Conservation (phyloP, 2,329 filamentous ascomycete species). For the Helotiales sp. region DNA sequence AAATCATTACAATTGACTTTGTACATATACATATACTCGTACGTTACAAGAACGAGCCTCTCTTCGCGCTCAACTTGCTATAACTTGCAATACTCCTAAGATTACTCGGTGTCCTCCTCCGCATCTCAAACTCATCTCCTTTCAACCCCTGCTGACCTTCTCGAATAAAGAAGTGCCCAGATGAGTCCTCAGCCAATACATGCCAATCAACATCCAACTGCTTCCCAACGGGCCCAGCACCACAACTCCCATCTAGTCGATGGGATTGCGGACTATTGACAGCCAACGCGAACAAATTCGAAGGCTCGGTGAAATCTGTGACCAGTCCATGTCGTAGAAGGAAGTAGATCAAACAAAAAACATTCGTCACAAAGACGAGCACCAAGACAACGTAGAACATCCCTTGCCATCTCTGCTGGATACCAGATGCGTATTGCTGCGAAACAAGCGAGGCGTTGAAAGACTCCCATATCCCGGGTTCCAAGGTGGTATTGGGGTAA, state of each 20-base stretch:
- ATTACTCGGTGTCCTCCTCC: slow-evolving; percentile 6
- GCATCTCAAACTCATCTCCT: slow-evolving; percentile 14
- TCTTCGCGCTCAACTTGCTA: slow-evolving; percentile 24
- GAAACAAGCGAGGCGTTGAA: slow-evolving; percentile 66
- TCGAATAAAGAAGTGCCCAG: slow-evolving; percentile 54
- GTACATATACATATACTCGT: slow-evolving; percentile 1
- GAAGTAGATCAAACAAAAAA: slow-evolving; percentile 64
- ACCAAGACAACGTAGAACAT: slow-evolving; percentile 68
- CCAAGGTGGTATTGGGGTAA: slow-evolving; percentile 42
- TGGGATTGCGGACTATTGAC: slow-evolving; percentile 61
- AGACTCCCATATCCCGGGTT: slow-evolving; percentile 48
- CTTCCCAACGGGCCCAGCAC: slow-evolving; percentile 46
- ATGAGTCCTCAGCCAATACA: slow-evolving; percentile 45
- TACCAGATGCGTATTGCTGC: slow-evolving; percentile 71
- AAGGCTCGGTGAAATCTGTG: slow-evolving; percentile 77
- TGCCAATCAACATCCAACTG: slow-evolving; percentile 41
- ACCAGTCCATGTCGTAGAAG: slow-evolving; percentile 58
- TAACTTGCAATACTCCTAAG: slow-evolving; percentile 22
- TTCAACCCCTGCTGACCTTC: slow-evolving; percentile 35
- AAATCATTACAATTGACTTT: too few species aligned
- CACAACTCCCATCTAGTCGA: slow-evolving; percentile 55
- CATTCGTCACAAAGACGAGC: slow-evolving; percentile 66
- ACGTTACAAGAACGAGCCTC: slow-evolving; percentile 23
- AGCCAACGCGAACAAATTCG: slow-evolving; percentile 71
- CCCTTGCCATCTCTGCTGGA: slow-evolving; percentile 58